Evolutionary conservation across 1,284 basidiomycete species (phyloP), one percentile per base, ranked within the genome.

Genomic region (Pseudozyma hubeiensis): DNA sequence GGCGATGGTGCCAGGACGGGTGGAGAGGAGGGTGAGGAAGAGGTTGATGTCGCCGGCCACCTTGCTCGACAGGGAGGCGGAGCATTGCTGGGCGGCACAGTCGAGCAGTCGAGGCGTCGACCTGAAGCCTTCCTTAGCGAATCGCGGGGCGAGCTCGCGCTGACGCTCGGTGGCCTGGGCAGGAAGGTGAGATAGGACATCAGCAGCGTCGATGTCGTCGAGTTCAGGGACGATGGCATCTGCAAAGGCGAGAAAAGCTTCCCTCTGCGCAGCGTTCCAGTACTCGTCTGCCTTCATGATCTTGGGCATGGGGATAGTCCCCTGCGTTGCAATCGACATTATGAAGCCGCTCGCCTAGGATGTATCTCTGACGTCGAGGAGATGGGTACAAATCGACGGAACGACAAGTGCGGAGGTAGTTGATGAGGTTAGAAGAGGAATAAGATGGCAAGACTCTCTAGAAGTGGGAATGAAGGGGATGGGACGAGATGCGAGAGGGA

Each of bases 241-340:
- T n/a, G 73, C 80, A n/a, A 84, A 59, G 44, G 82, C 81, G 11
- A 64, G 58, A 53, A 83, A 60, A 3, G 74, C 79, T 41, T 78
- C 56, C 30, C 64, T 43, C 56, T 80, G 78, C 19, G 48, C 59
- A 0, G 59, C 43, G 11, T 43, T 65, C 77, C 77, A 78, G 13
- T 65, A 54, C 7, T 75, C 75, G 13, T 69, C 65, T 7, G 77
- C 77, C 59, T 75, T 71, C 31, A 67, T 64, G 33, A 64, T n/a
- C 44, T 56, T 39, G 11, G 55, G 73, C 73, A 75, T 71, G 30
- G 73, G 68, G 17, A 65, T 40, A n/a, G 47, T 34, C 8, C 40
- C 43, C 31, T 51, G 24, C 0, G 59, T 56, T 41, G 58, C 19
- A 45, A 53, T 53, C n/a, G 70, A 65, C 71, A 74, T 74, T 51